Percentiles rank a stretch among this genome's conserved stretches.
Conservation (phyloP, 257 asterid species). For the Forsythia viridissima region DNA sequence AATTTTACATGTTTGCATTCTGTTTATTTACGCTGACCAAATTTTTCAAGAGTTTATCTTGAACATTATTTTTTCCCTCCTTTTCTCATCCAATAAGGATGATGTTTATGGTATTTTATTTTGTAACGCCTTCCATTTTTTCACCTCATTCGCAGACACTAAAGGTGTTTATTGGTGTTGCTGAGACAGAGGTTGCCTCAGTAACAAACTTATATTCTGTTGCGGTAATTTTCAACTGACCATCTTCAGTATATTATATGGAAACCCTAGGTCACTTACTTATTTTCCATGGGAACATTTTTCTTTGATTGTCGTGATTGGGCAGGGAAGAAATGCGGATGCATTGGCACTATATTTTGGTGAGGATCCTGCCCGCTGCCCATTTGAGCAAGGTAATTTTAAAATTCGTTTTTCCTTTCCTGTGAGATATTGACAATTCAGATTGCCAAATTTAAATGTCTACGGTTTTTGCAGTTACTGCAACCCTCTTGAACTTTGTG, state of each 20-base stretch:
- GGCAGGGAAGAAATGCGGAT: constrained; percentile 98
- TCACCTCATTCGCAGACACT: constrained; percentile 56
- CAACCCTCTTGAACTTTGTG: constrained; percentile 90
- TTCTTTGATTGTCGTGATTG: constrained; percentile 22
- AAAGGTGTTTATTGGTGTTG: constrained; percentile 68
- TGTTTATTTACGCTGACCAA: not conserved
- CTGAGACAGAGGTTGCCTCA: constrained; percentile 77
- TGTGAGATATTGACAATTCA: not conserved
- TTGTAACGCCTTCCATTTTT: constrained; percentile 19
- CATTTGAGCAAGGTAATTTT: constrained; percentile 94
- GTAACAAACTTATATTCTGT: constrained; percentile 71
- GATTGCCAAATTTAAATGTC: constrained; percentile 24
- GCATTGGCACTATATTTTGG: constrained; percentile 92
- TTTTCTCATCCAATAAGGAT: not conserved
- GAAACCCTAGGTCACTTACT: not conserved
- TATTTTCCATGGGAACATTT: constrained; percentile 12
- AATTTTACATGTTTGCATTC: not conserved
- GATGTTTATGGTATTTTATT: constrained; percentile 6
- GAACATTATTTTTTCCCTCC: not conserved
- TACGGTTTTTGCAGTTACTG: constrained; percentile 63
- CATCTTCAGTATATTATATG: constrained; percentile 12
- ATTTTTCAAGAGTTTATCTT: not conserved
- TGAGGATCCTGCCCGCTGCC: constrained; percentile 96
- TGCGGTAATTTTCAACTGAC: constrained; percentile 57
- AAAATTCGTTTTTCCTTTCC: not conserved